Conservation (phyloP, 106 monocot genomes). For the Alisma plantagoaquatica region DNA sequence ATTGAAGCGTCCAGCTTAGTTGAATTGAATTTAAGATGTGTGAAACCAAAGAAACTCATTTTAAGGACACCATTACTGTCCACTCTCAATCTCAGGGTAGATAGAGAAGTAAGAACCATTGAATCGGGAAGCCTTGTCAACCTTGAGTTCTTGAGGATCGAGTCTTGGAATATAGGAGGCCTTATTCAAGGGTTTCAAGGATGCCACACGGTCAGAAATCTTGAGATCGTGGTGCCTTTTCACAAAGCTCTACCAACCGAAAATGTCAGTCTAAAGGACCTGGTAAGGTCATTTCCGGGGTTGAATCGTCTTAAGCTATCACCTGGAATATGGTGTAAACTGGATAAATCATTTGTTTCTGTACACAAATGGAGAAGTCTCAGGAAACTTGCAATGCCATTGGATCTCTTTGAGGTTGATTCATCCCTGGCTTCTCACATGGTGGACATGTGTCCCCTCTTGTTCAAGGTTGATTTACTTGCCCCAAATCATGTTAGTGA, state of each 20-base stretch:
- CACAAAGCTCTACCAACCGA: slow-evolving; percentile 2
- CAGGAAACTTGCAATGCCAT: too few relatives aligned
- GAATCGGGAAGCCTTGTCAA: slow-evolving; percentile 4
- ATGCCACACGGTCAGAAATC: slow-evolving; percentile 10
- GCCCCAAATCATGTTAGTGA: too few relatives aligned
- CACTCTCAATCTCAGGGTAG: slow-evolving; percentile 22
- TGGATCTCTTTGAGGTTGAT: too few relatives aligned
- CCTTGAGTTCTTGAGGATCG: slow-evolving; percentile 21
- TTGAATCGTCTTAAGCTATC: slow-evolving; percentile 22
- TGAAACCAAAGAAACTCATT: slow-evolving; percentile 29
- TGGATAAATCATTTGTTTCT: slow-evolving; percentile 11
- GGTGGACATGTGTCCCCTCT: too few relatives aligned
- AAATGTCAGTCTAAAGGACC: slow-evolving; percentile 2
- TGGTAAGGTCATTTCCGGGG: slow-evolving; percentile 17
- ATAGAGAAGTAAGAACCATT: slow-evolving; percentile 8
- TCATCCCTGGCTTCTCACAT: too few relatives aligned
- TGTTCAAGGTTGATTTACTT: too few relatives aligned
- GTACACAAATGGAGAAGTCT: too few relatives aligned
- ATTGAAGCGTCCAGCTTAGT: slow-evolving; percentile 32
- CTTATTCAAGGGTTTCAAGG: slow-evolving; percentile 14
- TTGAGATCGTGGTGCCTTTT: slow-evolving; percentile 17
- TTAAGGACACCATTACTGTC: slow-evolving; percentile 29
- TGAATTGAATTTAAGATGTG: slow-evolving; percentile 33
- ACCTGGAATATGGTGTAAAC: slow-evolving; percentile 17
- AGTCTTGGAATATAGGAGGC: slow-evolving; percentile 12